These are phyloP conservation scores for Globisporangium mamillatum DNA, from an alignment of 352 stramenopile genomes.

Conservation along the genomic window DNA sequence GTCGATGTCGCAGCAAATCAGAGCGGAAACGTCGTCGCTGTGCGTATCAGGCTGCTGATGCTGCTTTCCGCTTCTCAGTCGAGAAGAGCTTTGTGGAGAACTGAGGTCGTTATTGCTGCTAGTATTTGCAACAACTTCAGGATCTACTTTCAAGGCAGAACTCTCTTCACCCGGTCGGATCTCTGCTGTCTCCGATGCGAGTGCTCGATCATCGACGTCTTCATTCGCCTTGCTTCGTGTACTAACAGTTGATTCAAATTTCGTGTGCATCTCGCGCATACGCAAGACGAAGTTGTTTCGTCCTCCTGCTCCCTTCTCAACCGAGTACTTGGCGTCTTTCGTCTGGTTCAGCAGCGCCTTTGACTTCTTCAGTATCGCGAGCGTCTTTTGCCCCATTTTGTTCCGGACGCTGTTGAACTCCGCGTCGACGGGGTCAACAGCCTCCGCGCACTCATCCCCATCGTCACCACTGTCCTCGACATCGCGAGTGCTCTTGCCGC, in stretches of 20 bases:
- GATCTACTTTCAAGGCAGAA: not conserved
- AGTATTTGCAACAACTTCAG: not conserved
- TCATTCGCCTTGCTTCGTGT: not conserved
- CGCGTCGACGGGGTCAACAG: conserved; percentile 24
- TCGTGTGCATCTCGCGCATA: conserved; percentile 21
- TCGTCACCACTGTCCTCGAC: conserved; percentile 11
- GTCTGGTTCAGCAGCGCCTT: conserved; percentile 37
- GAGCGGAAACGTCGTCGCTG: conserved; percentile 15
- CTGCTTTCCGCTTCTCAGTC: not conserved
- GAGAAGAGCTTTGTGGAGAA: conserved; percentile 5
- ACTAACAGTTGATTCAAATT: not conserved
- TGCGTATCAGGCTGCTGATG: conserved; percentile 2
- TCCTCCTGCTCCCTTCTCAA: not conserved
- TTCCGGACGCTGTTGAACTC: conserved; percentile 35
- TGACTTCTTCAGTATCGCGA: conserved; percentile 53
- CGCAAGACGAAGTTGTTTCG: conserved; percentile 28
- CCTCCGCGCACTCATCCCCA: conserved; percentile 13
- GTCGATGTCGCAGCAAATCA: conserved; percentile 43
- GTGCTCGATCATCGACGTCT: not conserved
- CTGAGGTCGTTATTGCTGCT: not conserved
- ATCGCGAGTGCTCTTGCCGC: not conserved
- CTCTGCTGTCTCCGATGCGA: not conserved
- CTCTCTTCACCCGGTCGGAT: not conserved
- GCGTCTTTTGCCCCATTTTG: conserved; percentile 50
- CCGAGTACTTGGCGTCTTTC: conserved; percentile 8